Evolutionary conservation across 1,139 yeast genomes (phyloP).

Genomic region (Suhomyces guaymorum): DNA sequence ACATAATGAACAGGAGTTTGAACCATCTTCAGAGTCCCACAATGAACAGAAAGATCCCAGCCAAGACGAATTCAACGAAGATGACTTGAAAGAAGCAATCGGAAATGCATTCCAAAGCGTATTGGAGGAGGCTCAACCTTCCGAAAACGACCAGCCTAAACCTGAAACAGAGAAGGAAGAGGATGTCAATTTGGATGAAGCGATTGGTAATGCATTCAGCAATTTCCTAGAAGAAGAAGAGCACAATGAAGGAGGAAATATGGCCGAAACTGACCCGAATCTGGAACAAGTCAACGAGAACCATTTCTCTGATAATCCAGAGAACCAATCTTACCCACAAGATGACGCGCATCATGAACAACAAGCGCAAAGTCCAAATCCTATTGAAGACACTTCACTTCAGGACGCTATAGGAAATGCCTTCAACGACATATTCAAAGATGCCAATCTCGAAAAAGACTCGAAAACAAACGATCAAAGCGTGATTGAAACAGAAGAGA

Average conservation of each 20-base stretch:
- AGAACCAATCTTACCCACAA: no score
- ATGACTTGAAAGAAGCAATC: conserved; percentile 13
- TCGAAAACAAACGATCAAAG: no score
- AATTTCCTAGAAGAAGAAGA: conserved; percentile 1
- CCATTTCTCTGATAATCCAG: no score
- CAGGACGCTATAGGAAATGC: conserved; percentile 32
- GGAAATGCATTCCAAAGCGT: conserved; percentile 16
- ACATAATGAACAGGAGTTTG: background rate
- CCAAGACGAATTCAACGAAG: background rate
- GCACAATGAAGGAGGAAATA: background rate
- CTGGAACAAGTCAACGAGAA: background rate
- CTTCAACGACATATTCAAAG: conserved; percentile 16
- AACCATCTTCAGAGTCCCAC: background rate
- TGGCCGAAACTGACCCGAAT: no score
- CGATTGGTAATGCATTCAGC: conserved; percentile 18
- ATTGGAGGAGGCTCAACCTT: conserved; percentile 3
- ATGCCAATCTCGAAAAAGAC: background rate
- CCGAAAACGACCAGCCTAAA: background rate
- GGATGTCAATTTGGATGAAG: conserved; percentile 16
- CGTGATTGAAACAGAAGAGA: conserved; percentile 1
- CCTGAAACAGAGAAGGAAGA: conserved; percentile 7
- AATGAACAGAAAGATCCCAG: background rate
- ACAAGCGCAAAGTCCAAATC: background rate
- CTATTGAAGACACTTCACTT: conserved; percentile 12
- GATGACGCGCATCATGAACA: conserved; percentile 2